phyloP scores from a whole-genome alignment of 1,284 basidiomycete genomes.

The Taiwanofungus camphoratus region DNA sequence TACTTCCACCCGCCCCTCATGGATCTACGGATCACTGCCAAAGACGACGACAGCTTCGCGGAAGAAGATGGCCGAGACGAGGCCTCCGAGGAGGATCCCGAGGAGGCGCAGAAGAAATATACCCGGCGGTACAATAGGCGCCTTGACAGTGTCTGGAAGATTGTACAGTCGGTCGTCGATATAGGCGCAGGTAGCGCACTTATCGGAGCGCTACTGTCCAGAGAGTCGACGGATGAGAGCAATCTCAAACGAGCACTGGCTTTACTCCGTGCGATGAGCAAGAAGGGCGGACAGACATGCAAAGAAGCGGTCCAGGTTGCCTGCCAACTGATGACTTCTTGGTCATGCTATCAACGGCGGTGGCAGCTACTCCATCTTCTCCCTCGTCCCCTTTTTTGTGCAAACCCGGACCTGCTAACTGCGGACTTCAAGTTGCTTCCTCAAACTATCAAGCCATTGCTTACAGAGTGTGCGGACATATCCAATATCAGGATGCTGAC shows the following conservation, averaged over 20 bases:
- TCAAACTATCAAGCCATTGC: conserved; percentile 40
- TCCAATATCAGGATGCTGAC: conserved; percentile 50
- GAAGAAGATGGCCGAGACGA: conserved; percentile 23
- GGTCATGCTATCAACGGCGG: conserved; percentile 19
- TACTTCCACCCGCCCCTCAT: conserved; percentile 47
- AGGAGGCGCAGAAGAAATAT: conserved; percentile 28
- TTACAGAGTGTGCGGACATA: conserved; percentile 45
- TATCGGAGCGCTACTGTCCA: conserved; percentile 45
- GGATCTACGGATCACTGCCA: conserved; percentile 17
- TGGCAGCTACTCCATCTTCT: conserved; percentile 50
- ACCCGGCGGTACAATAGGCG: conserved; percentile 23
- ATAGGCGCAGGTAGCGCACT: conserved; percentile 55
- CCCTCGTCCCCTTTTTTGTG: conserved; percentile 49
- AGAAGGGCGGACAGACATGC: conserved; percentile 43
- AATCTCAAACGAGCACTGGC: conserved; percentile 36
- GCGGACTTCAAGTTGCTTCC: conserved; percentile 47
- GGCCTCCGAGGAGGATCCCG: conserved; percentile 19
- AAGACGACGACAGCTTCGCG: conserved; percentile 25
- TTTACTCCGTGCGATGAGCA: conserved; percentile 49
- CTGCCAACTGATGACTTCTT: conserved; percentile 38
- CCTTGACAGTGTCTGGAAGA: conserved; percentile 41
- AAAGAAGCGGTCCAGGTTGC: conserved; percentile 49
- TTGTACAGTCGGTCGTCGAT: conserved; percentile 49
- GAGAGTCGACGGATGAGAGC: conserved; percentile 32
- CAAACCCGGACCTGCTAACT: conserved; percentile 54